Base-by-base conservation (phyloP, 2,329 filamentous ascomycete genomes). In the Dactylellina leptospora region DNA sequence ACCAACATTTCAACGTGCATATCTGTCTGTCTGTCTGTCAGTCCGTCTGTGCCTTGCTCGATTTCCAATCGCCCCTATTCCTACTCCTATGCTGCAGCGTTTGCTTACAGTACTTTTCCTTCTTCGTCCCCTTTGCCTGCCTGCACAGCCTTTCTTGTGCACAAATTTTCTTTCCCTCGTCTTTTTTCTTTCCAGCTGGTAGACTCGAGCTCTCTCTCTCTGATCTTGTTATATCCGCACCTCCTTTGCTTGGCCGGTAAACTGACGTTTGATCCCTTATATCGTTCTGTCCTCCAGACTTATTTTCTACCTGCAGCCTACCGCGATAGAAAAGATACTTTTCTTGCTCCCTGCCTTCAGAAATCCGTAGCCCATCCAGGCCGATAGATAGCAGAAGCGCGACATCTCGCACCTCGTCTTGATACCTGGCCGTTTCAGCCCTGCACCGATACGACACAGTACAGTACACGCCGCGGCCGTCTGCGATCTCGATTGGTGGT, bases 41-140 rank as follows among this genome's bases (percentile, higher is more conserved):
- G n/a, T 3, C 16, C n/a, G 4, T 42, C 8, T 42, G 9, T n/a
- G 20, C 6, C 44, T 20, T 23, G 48, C 40, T 63, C 38, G 58
- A 44, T 54, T 62, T 54, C 42, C 28, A 64, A 56, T 48, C 60
- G 45, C 64, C 63, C 64, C 64, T 70, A 70, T 70, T 70, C 64
- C 40, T n/a, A 20, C 6, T 18, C 36, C 10, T 22, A 6, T 53
- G 40, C 40, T 70, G 64, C 56, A 70, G 48, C 23, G 64, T 70
- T 70, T 70, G 64, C 48, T 55, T 61, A 44, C 50, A 9, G 62
- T 55, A 48, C 18, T 48, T 70, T 70, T 62, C 54, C 64, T 61
- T 42, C 40, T 62, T 70, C 33, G 55, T 56, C 33, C 56, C 62
- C 53, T 50, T 38, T 20, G 45, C 54, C 40, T 60, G 18, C 54